Base-by-base conservation (phyloP, 1,284 basidiomycete genomes). In the Apiotrichum porosum region DNA sequence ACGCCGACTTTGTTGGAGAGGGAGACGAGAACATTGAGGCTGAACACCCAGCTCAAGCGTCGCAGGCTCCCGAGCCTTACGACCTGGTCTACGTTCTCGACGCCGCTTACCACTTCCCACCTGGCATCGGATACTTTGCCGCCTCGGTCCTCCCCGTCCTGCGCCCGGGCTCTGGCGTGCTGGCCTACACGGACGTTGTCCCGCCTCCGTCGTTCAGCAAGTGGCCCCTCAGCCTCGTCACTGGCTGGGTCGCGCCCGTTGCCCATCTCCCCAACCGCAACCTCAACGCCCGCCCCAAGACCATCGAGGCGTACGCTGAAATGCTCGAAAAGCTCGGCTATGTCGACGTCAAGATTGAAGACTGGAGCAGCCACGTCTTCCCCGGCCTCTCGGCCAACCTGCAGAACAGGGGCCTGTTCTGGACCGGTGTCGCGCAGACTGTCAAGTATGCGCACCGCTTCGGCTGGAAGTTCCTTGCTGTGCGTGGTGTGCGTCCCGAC, bases 61-160 rank as follows among this genome's bases (percentile, higher is more conserved):
- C 34, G 10, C 33, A 21, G n/a, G 13, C 24, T 4, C 4, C 36
- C 8, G 42, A 68, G 14, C 56, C 57, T 15, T 75, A 68, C 58
- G 66, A 71, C 53, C 61, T 71, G 32, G 61, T 75, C 31, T 68
- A 71, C 57, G 62, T 82, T 6, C 75, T 86, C 23, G 84, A 87
- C 62, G 84, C 83, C 51, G 82, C 83, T 3, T 85, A 85, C 63
- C 84, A 86, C 64, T 85, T 85, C 63, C 62, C 75, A 9, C 80
- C 81, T 1, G 76, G 82, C 18, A 49, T 65, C 14, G 51, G 51
- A 4, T 80, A 83, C 58, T 75, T 85, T 26, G 61, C 68, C 9
- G 79, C 83, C 55, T 65, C 75, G 2, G 75, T 78, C 52, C 44
- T 51, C 3, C 75, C 53, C 1, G 50, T 75, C 32, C 76, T 86